These are phyloP conservation scores for Fraxinus anomala DNA, from an alignment of 257 asterid genomes.

Conservation along the genomic window DNA sequence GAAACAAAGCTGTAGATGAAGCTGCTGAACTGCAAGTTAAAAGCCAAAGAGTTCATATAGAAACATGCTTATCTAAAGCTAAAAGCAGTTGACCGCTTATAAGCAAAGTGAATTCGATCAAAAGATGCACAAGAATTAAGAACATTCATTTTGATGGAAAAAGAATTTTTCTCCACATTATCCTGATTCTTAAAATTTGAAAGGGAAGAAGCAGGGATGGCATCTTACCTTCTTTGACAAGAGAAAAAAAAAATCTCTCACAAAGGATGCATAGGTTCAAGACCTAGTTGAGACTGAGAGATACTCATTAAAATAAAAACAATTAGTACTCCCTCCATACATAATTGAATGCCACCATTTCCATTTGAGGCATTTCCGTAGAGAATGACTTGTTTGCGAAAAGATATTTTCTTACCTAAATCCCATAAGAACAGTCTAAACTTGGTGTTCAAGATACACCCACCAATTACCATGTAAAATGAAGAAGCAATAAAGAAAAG, in stretches of 20 bases:
- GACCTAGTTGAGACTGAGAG: not conserved
- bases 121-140: not conserved
- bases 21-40: conserved; percentile 61
- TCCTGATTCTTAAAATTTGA: not conserved
- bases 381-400: not conserved
- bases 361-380: not conserved
- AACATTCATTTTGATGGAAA: not conserved
- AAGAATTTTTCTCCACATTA: not conserved
- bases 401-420: not conserved
- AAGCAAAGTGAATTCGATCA: conserved; percentile 9
- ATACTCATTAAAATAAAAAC: no score
- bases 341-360: no score
- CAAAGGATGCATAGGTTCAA: no score
- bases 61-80: not conserved
- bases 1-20: conserved; percentile 66
- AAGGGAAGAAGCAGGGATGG: not conserved
- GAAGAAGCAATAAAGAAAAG: not conserved
- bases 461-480: not conserved
- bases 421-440: not conserved
- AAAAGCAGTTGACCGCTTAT: conserved; percentile 7
- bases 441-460: not conserved
- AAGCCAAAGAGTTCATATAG: conserved; percentile 27
- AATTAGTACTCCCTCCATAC: not conserved
- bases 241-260: not conserved
- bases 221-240: not conserved